Evolutionary conservation across 2,329 filamentous ascomycete genomes (phyloP).

Genomic region (Ophiobolus disseminans): DNA sequence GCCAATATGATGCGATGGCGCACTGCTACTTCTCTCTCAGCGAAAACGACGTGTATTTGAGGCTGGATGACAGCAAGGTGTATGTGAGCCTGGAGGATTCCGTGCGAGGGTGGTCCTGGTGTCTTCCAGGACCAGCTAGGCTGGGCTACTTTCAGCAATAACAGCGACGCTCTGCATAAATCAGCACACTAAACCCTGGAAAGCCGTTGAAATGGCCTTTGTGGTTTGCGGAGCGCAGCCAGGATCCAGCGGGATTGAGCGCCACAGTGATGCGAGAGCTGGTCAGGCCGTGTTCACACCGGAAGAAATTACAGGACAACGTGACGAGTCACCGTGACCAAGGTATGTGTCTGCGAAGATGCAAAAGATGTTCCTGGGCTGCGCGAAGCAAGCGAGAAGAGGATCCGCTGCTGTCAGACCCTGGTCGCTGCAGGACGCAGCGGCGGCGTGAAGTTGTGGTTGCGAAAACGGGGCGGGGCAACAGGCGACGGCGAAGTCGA

Average conservation of each 20-base stretch:
- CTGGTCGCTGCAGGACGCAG: constrained; percentile 5
- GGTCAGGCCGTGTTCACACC: background rate
- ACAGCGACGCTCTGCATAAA: background rate
- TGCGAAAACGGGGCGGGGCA: background rate
- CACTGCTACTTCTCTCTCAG: background rate
- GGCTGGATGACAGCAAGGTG: background rate
- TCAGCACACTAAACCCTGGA: background rate
- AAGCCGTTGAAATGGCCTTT: background rate
- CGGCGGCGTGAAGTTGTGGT: background rate
- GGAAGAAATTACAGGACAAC: constrained; percentile 5
- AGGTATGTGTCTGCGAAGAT: background rate
- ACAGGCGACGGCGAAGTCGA: background rate
- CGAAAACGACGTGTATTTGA: background rate
- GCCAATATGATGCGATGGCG: constrained; percentile 6
- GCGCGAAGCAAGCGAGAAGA: constrained; percentile 1
- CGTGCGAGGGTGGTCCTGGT: background rate
- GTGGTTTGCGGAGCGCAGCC: background rate
- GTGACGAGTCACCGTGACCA: background rate
- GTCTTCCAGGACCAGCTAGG: constrained; percentile 7
- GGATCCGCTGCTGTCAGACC: constrained; percentile 2
- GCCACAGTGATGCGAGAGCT: constrained; percentile 1
- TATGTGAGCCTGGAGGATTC: background rate
- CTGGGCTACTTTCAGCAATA: background rate
- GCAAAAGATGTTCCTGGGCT: constrained; percentile 2
- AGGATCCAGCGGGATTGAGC: constrained; percentile 4